Percentiles rank a stretch among this genome's conserved stretches.
These are phyloP conservation scores for Psidium friedrichsthalianum DNA, from an alignment of 345 rosid species.

Conservation along the genomic window DNA sequence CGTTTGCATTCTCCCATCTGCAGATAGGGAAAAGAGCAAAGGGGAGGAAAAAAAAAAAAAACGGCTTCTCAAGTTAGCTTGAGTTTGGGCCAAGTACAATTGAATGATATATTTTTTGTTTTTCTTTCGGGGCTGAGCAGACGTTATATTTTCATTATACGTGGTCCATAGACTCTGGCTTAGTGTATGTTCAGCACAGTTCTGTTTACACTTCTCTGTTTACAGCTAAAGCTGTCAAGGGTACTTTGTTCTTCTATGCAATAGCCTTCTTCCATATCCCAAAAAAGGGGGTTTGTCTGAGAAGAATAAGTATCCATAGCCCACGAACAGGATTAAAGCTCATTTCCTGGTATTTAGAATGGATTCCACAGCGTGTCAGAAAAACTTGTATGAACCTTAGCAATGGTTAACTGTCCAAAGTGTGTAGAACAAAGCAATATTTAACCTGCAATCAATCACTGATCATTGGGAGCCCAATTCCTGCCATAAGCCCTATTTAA, in stretches of 20 bases:
- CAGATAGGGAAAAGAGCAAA: not conserved
- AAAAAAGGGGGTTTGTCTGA: not conserved
- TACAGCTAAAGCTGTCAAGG: not conserved
- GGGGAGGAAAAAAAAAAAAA: not conserved
- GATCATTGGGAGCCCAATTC: not conserved
- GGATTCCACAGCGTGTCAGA: not conserved
- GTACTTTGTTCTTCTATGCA: not conserved
- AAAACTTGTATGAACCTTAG: not conserved
- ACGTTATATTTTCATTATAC: not conserved
- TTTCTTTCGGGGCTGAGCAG: not conserved
- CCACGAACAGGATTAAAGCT: not conserved
- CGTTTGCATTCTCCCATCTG: not conserved
- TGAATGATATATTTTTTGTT: not conserved
- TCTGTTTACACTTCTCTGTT: not conserved
- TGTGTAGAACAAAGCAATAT: not conserved
- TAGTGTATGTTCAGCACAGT: not conserved
- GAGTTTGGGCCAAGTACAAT: no score
- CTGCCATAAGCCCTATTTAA: not conserved
- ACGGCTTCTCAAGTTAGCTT: not conserved
- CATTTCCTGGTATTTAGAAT: not conserved
- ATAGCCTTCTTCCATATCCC: not conserved
- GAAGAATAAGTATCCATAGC: not conserved
- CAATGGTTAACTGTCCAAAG: not conserved
- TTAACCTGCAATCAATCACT: not conserved
- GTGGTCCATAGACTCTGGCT: not conserved